Evolutionary conservation across 1,284 basidiomycete species (phyloP), one percentile per base, ranked within the genome.

Genomic region (Naganishia sp.): DNA sequence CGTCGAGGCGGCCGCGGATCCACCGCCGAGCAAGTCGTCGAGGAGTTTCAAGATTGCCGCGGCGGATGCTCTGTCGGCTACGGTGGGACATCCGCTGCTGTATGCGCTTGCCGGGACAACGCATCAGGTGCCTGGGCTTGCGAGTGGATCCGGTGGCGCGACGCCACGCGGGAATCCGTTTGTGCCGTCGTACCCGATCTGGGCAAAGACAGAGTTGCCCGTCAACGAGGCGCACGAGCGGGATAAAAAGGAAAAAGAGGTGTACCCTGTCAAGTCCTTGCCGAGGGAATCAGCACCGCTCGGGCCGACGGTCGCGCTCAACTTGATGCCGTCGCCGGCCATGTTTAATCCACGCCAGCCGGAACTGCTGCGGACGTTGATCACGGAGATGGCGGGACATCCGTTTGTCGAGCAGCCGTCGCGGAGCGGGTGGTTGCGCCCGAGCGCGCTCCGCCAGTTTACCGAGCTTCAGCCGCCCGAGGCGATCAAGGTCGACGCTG

Each of bases 321-420:
- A 52, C n/a, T 21, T 66, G 6, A 31, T 49, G 15, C 65, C 65
- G 1, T 62, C 58, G 11, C 58, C 65, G 17, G 54, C 42, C 1
- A 57, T 54, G 35, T 61, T 56, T 15, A 52, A 61, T 23, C 65
- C 57, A 3, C 52, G 51, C 6, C 57, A 43, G 18, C 65, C 65
- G 9, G 50, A 52, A 13, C 28, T 66, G 17, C 23, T 66, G 42
- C 49, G 60, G 7, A 66, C 65, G 17, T 32, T 66, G 50, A 42
- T 66, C 21, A 66, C 65, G n/a, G 65, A 66, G 35, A 61, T 66
- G 51, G 57, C 65, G 15, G 65, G 65, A 3, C 65, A 66, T 43
- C 51, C 57, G 18, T 39, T 49, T 13, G 39, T 61, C 13, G 65
- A 66, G 18, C 65, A 60, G 32, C 46, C 42, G 7, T 47, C 65